phyloP scores from a whole-genome alignment of 2,329 filamentous ascomycete species.

The Fonsecaea multimorphosa region DNA sequence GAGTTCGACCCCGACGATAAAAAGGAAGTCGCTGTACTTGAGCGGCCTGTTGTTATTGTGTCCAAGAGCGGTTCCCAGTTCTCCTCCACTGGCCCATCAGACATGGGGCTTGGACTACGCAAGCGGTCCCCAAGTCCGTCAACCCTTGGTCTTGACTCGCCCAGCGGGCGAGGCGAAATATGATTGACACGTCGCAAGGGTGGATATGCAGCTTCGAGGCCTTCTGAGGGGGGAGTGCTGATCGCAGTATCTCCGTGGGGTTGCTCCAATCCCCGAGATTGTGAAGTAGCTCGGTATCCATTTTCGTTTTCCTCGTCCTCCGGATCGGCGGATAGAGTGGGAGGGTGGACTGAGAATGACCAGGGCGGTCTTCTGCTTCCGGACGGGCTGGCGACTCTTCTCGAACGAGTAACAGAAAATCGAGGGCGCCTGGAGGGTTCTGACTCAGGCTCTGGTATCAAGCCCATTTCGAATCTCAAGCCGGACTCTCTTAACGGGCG shows the following conservation, averaged over 20 bases:
- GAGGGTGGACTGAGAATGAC: conserved; percentile 5
- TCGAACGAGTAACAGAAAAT: not conserved
- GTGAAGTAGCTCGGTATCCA: conserved; percentile 51
- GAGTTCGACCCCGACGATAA: conserved; percentile 65
- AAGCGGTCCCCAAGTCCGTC: conserved; percentile 85
- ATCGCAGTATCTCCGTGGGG: conserved; percentile 23
- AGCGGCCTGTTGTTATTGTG: conserved; percentile 81
- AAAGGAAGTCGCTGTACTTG: conserved; percentile 83
- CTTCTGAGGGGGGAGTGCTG: conserved; percentile 33
- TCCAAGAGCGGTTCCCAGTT: conserved; percentile 81
- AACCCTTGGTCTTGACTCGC: conserved; percentile 45
- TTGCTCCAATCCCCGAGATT: conserved; percentile 13
- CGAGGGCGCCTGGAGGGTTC: conserved; percentile 19
- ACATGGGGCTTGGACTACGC: conserved; percentile 73
- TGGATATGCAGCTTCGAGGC: conserved; percentile 32
- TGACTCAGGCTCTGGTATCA: conserved; percentile 26
- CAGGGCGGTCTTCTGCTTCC: conserved; percentile 13
- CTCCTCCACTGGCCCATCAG: conserved; percentile 52
- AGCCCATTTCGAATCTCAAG: conserved; percentile 42
- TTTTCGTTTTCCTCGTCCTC: conserved; percentile 28
- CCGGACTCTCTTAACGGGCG: conserved; percentile 47
- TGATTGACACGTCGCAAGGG: conserved; percentile 45
- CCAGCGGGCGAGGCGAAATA: conserved; percentile 36
- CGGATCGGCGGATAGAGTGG: conserved; percentile 9
- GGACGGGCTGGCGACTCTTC: conserved; percentile 13